Conservation (phyloP, 495 filamentous ascomycete species). For the Trichoderma virens region DNA sequence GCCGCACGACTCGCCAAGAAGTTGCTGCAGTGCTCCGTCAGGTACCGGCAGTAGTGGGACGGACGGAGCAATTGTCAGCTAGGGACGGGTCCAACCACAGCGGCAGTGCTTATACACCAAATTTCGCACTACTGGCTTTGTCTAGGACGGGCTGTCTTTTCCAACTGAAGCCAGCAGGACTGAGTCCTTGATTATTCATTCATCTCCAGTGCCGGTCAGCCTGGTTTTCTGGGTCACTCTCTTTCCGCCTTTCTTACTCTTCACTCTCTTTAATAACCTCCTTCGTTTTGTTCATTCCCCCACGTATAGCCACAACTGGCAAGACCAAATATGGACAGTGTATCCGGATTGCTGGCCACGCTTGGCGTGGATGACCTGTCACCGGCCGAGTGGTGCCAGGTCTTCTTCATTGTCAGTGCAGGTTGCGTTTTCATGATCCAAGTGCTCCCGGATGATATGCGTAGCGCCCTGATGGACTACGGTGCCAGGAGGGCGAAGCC, state of each 20-base stretch:
- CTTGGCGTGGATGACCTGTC: background rate
- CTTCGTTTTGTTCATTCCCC: too few relatives aligned
- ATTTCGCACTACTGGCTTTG: background rate
- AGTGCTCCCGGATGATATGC: constrained; percentile 29
- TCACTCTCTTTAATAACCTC: background rate
- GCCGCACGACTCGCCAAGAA: too few relatives aligned
- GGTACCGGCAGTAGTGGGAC: too few relatives aligned
- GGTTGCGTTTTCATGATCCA: constrained; percentile 31
- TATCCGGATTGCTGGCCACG: background rate
- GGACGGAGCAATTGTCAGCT: too few relatives aligned
- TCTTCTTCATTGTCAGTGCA: constrained; percentile 37
- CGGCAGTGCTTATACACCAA: too few relatives aligned
- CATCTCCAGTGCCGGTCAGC: too few relatives aligned
- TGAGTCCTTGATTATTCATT: too few relatives aligned
- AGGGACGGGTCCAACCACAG: too few relatives aligned
- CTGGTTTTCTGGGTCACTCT: background rate
- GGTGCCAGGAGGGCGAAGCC: constrained; percentile 28
- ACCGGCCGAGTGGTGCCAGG: constrained; percentile 36
- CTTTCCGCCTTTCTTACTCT: background rate
- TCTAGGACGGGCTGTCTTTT: background rate
- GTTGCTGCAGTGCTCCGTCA: too few relatives aligned
- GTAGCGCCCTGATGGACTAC: constrained; percentile 38
- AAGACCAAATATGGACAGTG: background rate
- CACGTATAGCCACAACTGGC: background rate
- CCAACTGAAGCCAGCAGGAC: too few relatives aligned